Evolutionary conservation across 108 stramenopile species (phyloP).

Genomic region (Mayamaea pseudoterrestris): DNA sequence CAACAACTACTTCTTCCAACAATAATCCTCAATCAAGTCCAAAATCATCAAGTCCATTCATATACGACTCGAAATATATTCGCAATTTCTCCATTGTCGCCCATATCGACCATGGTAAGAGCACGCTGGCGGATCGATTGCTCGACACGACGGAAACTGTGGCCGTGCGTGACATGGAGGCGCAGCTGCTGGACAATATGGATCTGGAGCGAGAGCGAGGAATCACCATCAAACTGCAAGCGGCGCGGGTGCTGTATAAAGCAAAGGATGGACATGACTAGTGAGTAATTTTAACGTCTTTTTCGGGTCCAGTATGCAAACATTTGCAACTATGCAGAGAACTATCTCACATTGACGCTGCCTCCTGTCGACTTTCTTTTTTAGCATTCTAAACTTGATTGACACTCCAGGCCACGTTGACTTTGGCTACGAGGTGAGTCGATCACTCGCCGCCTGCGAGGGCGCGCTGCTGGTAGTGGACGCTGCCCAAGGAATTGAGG

Average conservation of each 20-base stretch:
- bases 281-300: too few relatives aligned
- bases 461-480: constrained; percentile 98
- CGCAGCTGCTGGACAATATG: constrained; percentile 95
- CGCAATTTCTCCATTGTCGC: constrained; percentile 98
- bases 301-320: too few relatives aligned
- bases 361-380: too few relatives aligned
- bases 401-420: constrained; percentile 94
- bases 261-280: constrained; percentile 82
- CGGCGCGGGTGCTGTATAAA: constrained; percentile 88
- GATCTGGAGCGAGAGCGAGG: constrained; percentile 97
- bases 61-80: constrained; percentile 62
- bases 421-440: constrained; percentile 93
- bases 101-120: constrained; percentile 98
- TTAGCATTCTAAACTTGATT: constrained; percentile 31
- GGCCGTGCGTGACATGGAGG: constrained; percentile 81
- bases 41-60: background rate
- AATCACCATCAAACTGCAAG: constrained; percentile 97
- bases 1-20: too few relatives aligned
- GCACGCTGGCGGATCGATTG: constrained; percentile 91
- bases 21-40: too few relatives aligned
- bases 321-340: too few relatives aligned
- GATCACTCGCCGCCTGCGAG: constrained; percentile 96
- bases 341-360: too few relatives aligned
- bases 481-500: constrained; percentile 97
- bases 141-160: constrained; percentile 85